Percentiles rank a stretch among this genome's conserved stretches.
Conservation (phyloP, 163 green algal genomes). For the Prototheca wickerhamii region DNA sequence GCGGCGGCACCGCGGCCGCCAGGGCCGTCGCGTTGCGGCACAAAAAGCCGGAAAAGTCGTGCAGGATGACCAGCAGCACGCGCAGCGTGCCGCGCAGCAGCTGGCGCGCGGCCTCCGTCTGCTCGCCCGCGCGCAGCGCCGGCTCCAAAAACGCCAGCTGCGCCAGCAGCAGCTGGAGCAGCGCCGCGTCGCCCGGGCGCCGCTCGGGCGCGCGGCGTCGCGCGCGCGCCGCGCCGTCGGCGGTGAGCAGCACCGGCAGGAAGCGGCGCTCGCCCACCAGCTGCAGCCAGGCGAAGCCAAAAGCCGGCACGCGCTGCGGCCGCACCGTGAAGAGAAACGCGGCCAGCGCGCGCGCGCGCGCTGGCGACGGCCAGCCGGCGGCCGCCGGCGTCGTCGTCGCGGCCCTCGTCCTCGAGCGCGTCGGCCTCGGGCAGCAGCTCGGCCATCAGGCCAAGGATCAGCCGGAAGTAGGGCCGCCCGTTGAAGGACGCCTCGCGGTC, state of each 20-base stretch:
- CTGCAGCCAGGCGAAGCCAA: conserved; percentile 93
- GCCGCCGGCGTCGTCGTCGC: not conserved
- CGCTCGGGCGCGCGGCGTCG: too few relatives aligned
- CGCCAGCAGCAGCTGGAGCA: conserved; percentile 73
- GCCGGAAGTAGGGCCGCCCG: conserved; percentile 81
- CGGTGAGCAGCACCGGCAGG: conserved; percentile 82
- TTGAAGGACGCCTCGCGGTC: conserved; percentile 76
- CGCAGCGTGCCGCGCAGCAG: conserved; percentile 90
- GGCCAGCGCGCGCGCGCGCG: conserved; percentile 23
- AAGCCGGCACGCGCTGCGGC: conserved; percentile 76
- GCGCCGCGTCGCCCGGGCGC: conserved; percentile 32
- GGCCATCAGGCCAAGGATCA: conserved; percentile 69
- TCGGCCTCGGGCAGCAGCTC: conserved; percentile 51
- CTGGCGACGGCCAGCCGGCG: not conserved
- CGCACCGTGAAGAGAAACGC: conserved; percentile 68
- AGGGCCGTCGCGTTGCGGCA: conserved; percentile 92
- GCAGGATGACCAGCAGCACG: conserved; percentile 91
- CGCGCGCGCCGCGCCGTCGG: too few relatives aligned
- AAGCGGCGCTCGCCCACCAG: conserved; percentile 75
- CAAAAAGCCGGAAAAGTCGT: conserved; percentile 99
- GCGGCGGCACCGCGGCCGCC: conserved; percentile 83
- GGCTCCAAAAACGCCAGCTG: conserved; percentile 94
- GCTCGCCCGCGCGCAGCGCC: conserved; percentile 80
- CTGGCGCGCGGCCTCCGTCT: conserved; percentile 76
- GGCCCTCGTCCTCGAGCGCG: conserved; percentile 8